Conservation (phyloP, 2,329 filamentous ascomycete species). For the Pseudogymnoascus verrucosus region DNA sequence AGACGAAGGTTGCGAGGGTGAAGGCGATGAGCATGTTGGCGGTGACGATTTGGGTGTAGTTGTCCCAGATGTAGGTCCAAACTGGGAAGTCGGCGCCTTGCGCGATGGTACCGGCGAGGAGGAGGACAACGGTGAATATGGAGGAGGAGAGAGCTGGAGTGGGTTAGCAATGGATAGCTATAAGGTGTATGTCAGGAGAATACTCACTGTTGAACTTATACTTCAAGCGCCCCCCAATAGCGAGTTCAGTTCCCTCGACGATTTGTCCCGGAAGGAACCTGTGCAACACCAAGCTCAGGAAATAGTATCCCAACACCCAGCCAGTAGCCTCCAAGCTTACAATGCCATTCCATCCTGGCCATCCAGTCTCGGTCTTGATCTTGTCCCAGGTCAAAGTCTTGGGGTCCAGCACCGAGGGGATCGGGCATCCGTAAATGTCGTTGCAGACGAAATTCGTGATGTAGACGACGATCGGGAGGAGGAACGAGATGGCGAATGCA, state of each 20-base stretch:
- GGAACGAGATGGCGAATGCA: constrained; percentile 68
- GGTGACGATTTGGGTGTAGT: constrained; percentile 79
- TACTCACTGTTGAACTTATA: constrained; percentile 70
- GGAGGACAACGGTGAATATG: constrained; percentile 61
- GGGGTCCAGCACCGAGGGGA: constrained; percentile 69
- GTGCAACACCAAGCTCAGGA: constrained; percentile 67
- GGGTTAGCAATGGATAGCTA: constrained; percentile 15
- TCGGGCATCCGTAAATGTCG: constrained; percentile 83
- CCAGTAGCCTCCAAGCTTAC: constrained; percentile 60
- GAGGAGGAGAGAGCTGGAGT: constrained; percentile 64
- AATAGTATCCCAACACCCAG: constrained; percentile 71
- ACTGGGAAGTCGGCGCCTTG: constrained; percentile 77
- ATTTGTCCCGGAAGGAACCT: constrained; percentile 67
- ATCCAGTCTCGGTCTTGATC: constrained; percentile 74
- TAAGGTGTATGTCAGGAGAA: background rate
- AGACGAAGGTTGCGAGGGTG: constrained; percentile 67
- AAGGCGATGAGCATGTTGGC: constrained; percentile 73
- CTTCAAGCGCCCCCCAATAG: constrained; percentile 64
- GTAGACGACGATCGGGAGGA: constrained; percentile 72
- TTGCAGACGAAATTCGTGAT: constrained; percentile 81
- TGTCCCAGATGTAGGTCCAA: constrained; percentile 89
- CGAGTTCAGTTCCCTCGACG: constrained; percentile 61
- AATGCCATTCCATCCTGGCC: constrained; percentile 68
- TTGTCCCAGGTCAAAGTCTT: constrained; percentile 61
- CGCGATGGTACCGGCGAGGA: constrained; percentile 64